phyloP scores from a whole-genome alignment of 2,329 filamentous ascomycete genomes.

The Phialocephala sp. region DNA sequence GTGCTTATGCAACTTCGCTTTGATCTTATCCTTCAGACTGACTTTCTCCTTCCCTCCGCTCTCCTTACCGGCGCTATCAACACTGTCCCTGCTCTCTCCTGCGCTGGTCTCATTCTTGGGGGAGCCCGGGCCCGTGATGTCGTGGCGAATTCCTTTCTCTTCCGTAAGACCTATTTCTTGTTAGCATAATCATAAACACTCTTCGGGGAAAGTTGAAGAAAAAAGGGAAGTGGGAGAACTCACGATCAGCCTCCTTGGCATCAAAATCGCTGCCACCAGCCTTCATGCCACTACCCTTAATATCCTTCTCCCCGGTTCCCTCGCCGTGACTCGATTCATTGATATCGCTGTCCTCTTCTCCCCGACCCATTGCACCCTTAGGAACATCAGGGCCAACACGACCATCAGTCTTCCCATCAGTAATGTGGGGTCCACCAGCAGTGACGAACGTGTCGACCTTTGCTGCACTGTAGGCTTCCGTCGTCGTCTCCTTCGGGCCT shows the following conservation, averaged over 20 bases:
- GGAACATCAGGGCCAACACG: neutral
- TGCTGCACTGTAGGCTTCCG: neutral
- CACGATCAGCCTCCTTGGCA: too few species aligned
- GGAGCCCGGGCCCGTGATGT: too few species aligned
- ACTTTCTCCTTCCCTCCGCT: constrained; percentile 42
- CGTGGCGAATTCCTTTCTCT: too few species aligned
- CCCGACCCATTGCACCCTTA: neutral
- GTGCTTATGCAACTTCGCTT: constrained; percentile 66
- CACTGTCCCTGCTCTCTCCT: constrained; percentile 2
- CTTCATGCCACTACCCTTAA: constrained; percentile 37
- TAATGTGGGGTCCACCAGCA: neutral
- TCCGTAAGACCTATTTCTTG: too few species aligned
- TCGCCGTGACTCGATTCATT: constrained; percentile 45
- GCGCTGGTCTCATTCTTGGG: too few species aligned
- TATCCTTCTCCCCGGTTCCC: constrained; percentile 61
- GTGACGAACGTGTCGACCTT: neutral
- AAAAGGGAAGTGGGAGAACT: too few species aligned
- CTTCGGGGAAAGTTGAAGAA: too few species aligned
- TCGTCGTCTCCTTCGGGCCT: neutral
- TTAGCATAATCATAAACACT: constrained; percentile 58
- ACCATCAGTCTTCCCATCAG: neutral
- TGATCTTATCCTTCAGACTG: constrained; percentile 67
- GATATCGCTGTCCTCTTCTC: neutral
- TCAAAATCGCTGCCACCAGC: too few species aligned
- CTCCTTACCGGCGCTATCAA: constrained; percentile 30